A percentile compares a stretch with the other conserved stretches of the same genome.
phyloP scores from a whole-genome alignment of 1,284 basidiomycete genomes.

The Coniferiporia weirii region DNA sequence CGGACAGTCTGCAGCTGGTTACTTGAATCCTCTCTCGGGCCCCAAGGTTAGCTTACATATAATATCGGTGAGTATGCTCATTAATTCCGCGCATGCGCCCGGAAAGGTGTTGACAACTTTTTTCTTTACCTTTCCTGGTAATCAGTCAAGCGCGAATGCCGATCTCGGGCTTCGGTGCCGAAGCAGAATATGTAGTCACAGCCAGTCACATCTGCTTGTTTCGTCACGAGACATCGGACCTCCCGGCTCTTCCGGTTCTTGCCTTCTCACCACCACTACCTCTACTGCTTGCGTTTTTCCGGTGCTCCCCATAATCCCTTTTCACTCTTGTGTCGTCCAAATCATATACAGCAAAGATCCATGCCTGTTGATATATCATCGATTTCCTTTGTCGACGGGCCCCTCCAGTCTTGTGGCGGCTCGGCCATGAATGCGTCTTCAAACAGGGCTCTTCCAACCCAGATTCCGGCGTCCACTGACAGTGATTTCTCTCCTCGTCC shows the following conservation, averaged over 20 bases:
- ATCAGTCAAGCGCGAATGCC: not conserved
- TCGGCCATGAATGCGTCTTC: slow-evolving; percentile 8
- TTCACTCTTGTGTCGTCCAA: not conserved
- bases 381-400: slow-evolving; percentile 3
- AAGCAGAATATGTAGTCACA: not conserved
- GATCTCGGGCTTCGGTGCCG: not conserved
- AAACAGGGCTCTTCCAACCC: slow-evolving; percentile 5
- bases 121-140: too few species aligned
- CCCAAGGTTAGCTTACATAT: too few species aligned
- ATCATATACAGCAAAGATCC: not conserved
- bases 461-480: slow-evolving; percentile 6
- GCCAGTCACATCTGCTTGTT: not conserved
- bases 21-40: too few species aligned
- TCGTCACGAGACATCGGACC: not conserved
- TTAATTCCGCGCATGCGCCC: too few species aligned
- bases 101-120: too few species aligned
- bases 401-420: slow-evolving; percentile 10
- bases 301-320: not conserved
- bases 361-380: slow-evolving; percentile 10
- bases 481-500: not conserved
- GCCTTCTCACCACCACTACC: not conserved
- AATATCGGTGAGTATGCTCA: too few species aligned
- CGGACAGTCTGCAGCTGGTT: too few species aligned
- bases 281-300: not conserved
- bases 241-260: not conserved